phyloP scores from a whole-genome alignment of 164 flowering plant genomes.

The Taxillus chinensis region DNA sequence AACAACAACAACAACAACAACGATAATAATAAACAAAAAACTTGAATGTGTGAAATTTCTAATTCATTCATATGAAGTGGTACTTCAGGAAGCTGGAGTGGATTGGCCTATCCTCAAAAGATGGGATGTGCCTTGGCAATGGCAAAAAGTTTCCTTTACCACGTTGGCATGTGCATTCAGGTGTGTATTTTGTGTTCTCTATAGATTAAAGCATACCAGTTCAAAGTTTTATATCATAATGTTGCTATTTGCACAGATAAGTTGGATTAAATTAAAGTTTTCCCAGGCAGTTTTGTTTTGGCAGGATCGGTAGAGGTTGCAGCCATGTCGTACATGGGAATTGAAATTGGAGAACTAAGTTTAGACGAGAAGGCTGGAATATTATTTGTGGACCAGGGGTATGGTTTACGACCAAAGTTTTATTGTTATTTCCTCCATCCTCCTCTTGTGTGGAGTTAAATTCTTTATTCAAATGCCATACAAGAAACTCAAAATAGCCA shows the following conservation, averaged over 20 bases:
- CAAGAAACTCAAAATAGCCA: too few relatives aligned
- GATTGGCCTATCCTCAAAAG: constrained; percentile 58
- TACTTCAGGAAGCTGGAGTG: constrained; percentile 28
- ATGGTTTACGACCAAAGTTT: constrained; percentile 9
- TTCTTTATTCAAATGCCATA: too few relatives aligned
- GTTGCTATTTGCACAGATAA: too few relatives aligned
- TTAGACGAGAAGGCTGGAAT: constrained; percentile 87
- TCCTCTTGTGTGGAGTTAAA: background rate
- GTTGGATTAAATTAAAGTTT: constrained; percentile 21
- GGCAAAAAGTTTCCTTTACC: constrained; percentile 70
- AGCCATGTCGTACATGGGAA: constrained; percentile 50
- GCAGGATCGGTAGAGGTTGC: constrained; percentile 80
- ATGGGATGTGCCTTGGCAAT: constrained; percentile 93
- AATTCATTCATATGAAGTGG: background rate
- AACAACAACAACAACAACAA: too few relatives aligned
- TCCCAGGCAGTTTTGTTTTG: constrained; percentile 92
- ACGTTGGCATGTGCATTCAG: constrained; percentile 80
- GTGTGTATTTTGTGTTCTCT: constrained; percentile 19
- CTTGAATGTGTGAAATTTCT: background rate
- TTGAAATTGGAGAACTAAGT: constrained; percentile 46
- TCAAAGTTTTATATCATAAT: background rate
- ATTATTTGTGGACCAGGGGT: constrained; percentile 72
- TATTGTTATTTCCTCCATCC: background rate
- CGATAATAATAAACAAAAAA: too few relatives aligned
- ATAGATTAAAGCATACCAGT: background rate